These are phyloP conservation scores for Rhodotorula toruloides DNA, from an alignment of 768 basidiomycete species.

Conservation along the genomic window DNA sequence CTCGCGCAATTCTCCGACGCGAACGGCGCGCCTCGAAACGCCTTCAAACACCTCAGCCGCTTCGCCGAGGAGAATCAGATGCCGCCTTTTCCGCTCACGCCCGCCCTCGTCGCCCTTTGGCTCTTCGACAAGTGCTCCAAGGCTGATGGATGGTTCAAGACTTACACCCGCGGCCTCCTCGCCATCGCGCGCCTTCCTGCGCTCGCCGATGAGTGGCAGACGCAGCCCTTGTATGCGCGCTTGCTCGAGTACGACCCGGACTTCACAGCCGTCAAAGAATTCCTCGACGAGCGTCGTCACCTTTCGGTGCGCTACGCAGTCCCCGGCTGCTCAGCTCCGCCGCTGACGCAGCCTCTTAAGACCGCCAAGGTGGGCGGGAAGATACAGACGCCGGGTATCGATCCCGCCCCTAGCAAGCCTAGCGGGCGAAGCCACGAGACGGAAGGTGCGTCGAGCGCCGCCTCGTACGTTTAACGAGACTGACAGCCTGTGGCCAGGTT, in stretches of 20 bases:
- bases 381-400: too few species aligned
- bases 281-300: neutral
- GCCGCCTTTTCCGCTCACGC: neutral
- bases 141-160: neutral
- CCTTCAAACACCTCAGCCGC: neutral
- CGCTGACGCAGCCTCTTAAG: too few species aligned
- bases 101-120: neutral
- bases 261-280: neutral
- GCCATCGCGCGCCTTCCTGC: too few species aligned
- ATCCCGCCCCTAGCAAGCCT: too few species aligned
- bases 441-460: too few species aligned
- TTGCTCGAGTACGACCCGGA: neutral
- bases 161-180: neutral
- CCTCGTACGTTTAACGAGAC: too few species aligned
- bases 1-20: neutral
- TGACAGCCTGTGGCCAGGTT: too few species aligned
- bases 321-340: too few species aligned
- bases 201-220: neutral
- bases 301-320: too few species aligned
- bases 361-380: too few species aligned
- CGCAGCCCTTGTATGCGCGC: too few species aligned
- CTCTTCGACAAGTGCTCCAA: neutral
- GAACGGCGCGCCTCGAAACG: neutral
- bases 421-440: too few species aligned
- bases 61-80: neutral